Evolutionary conservation across 345 rosid genomes (phyloP), one percentile per base, ranked within the genome.

Genomic region (Viola odorata): DNA sequence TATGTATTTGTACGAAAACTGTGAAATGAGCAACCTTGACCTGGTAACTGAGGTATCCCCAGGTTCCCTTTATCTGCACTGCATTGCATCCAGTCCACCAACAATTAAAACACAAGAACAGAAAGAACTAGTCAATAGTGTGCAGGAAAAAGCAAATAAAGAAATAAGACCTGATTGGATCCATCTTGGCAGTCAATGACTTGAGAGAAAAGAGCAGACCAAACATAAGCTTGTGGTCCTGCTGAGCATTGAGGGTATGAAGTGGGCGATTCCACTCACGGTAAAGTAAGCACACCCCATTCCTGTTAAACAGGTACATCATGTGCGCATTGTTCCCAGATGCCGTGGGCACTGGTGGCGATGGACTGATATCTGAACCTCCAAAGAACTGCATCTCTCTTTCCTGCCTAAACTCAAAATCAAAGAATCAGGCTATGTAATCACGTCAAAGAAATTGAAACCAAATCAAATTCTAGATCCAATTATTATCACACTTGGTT

Each of bases 141-240:
- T 13, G 32, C 32, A 23, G 32, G 63, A 23, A 64, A 37, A 32
- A 57, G 12, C 9, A 45, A 12, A 47, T 44, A 49, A 45, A 40
- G 62, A 42, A 62, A 7, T 6, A 37, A 44, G 53, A 88, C 96
- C 79, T 73, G 14, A 81, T 82, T 39, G 99, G 99, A 78, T 94
- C 99, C 97, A 94, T 86, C 60, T 94, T 94, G 38, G 95, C 95
- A 12, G 97, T 81, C 57, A 94, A 79, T 10, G 99, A 94, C 76
- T 94, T 94, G 80, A 90, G 99, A 4, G 97, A 90, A 91, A 90
- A 94, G 73, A 94, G 99, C 55, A 90, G 85, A 58, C 99, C 99
- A 44, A 86, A 94, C 95, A 94, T 90, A 73, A 94, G 99, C 78
- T 88, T 88, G 67, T 82, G 97, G 63, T 95, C 99, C 76, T 85